These are phyloP conservation scores for Neoboletus brunneissimus DNA, from an alignment of 768 basidiomycete genomes.

Conservation along the genomic window DNA sequence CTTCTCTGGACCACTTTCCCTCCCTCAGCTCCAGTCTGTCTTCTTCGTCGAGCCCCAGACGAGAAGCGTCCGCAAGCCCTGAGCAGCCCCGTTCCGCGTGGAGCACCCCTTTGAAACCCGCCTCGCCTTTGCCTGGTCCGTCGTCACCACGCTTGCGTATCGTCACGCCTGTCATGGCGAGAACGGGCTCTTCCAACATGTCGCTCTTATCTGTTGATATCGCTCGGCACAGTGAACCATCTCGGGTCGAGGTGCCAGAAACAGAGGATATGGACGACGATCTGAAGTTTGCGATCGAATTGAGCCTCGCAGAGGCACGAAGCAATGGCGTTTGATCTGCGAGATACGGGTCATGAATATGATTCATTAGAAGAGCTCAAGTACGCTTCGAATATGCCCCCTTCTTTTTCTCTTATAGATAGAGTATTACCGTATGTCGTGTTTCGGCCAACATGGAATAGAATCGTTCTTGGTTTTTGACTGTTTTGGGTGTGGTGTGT, in stretches of 20 bases:
- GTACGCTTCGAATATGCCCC: background rate
- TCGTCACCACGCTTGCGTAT: slow-evolving; percentile 19
- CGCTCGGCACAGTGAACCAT: background rate
- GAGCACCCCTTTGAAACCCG: slow-evolving; percentile 36
- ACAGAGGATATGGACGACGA: slow-evolving; percentile 58
- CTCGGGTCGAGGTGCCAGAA: background rate
- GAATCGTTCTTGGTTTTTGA: background rate
- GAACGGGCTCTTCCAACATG: slow-evolving; percentile 8
- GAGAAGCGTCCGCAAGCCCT: slow-evolving; percentile 13
- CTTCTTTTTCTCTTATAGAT: background rate
- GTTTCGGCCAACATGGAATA: background rate
- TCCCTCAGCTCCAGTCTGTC: slow-evolving; percentile 32
- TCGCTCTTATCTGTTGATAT: slow-evolving; percentile 16
- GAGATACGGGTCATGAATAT: background rate
- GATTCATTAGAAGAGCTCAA: background rate
- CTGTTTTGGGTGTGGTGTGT: background rate
- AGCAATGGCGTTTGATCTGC: slow-evolving; percentile 12
- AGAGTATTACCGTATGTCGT: background rate
- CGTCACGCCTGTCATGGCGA: slow-evolving; percentile 7
- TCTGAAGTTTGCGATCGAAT: slow-evolving; percentile 58
- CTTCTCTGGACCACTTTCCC: slow-evolving; percentile 34
- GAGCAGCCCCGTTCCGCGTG: slow-evolving; percentile 34
- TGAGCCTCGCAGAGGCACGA: slow-evolving; percentile 60
- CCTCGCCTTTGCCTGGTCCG: slow-evolving; percentile 10
- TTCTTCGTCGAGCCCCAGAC: slow-evolving; percentile 23